Evolutionary conservation across 1,284 basidiomycete species (phyloP).

Genomic region (Apiotrichum mycotoxinovorans): DNA sequence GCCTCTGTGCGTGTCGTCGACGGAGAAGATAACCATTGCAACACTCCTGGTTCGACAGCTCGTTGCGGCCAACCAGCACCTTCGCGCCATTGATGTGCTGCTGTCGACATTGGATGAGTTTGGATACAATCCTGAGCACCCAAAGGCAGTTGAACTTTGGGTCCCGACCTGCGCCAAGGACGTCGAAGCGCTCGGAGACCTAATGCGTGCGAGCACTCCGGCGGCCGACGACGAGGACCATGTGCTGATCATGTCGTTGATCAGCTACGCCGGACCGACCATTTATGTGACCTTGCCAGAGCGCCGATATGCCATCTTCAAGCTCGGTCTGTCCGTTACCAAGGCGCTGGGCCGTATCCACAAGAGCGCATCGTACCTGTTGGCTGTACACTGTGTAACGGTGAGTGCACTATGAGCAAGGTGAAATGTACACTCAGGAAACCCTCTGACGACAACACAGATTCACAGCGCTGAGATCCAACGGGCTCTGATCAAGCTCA

Average conservation of each 20-base stretch:
- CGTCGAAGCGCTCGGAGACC: constrained; percentile 7
- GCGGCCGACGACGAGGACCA: constrained; percentile 16
- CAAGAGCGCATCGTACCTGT: constrained; percentile 25
- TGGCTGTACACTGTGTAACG: constrained; percentile 20
- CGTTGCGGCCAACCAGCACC: constrained; percentile 16
- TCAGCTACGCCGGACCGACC: constrained; percentile 31
- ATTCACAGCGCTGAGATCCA: constrained; percentile 13
- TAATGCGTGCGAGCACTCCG: neutral
- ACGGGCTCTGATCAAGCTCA: constrained; percentile 10
- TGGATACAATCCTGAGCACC: constrained; percentile 23
- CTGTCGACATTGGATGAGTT: constrained; percentile 20
- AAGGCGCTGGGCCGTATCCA: constrained; percentile 16
- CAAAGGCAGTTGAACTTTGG: constrained; percentile 10
- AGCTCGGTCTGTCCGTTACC: constrained; percentile 23
- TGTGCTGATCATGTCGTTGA: constrained; percentile 25
- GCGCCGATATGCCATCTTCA: constrained; percentile 17
- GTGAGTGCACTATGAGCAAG: no score
- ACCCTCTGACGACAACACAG: constrained; percentile 2
- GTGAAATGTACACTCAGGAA: no score
- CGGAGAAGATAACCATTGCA: constrained; percentile 24
- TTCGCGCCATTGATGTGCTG: constrained; percentile 17
- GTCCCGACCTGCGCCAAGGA: constrained; percentile 16
- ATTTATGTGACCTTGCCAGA: constrained; percentile 26
- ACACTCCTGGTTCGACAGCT: constrained; percentile 25
- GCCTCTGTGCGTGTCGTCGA: constrained; percentile 17